These are phyloP conservation scores for Coniochaeta sp. DNA, from an alignment of 2,329 filamentous ascomycete species.

Conservation along the genomic window DNA sequence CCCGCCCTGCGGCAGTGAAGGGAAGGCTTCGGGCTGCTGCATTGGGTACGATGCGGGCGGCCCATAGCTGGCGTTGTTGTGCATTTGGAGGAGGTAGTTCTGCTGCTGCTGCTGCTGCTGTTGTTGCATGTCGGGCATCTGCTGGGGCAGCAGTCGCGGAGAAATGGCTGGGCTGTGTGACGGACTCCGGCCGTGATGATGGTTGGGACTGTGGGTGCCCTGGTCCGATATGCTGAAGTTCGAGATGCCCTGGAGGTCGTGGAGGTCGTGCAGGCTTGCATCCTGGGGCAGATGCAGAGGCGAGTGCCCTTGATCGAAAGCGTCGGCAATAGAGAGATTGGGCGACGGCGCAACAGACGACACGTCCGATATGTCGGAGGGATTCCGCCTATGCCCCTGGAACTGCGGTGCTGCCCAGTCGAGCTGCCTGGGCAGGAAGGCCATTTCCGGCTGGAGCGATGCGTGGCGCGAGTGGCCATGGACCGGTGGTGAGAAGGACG, in stretches of 20 bases:
- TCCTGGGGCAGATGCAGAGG: conserved; percentile 74
- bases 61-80: conserved; percentile 29
- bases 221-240: conserved; percentile 74
- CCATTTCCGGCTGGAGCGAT: conserved; percentile 51
- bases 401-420: conserved; percentile 56
- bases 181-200: conserved; percentile 67
- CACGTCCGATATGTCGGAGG: conserved; percentile 89
- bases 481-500: conserved; percentile 41
- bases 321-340: conserved; percentile 69
- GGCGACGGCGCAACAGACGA: conserved; percentile 82
- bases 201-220: conserved; percentile 55
- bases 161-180: conserved; percentile 67
- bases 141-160: conserved; percentile 51
- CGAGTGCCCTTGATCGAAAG: conserved; percentile 65
- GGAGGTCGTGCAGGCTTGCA: conserved; percentile 64
- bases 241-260: conserved; percentile 69
- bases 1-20: conserved; percentile 37
- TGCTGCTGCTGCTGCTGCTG: conserved; percentile 37
- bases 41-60: conserved; percentile 32
- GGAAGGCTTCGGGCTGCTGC: conserved; percentile 41
- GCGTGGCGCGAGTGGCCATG: conserved; percentile 49
- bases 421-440: conserved; percentile 45
- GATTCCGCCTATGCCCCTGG: conserved; percentile 72
- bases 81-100: conserved; percentile 34
- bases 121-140: conserved; percentile 45